Evolutionary conservation across 257 asterid species (phyloP).

Genomic region (Solanum lycopersicoides): DNA sequence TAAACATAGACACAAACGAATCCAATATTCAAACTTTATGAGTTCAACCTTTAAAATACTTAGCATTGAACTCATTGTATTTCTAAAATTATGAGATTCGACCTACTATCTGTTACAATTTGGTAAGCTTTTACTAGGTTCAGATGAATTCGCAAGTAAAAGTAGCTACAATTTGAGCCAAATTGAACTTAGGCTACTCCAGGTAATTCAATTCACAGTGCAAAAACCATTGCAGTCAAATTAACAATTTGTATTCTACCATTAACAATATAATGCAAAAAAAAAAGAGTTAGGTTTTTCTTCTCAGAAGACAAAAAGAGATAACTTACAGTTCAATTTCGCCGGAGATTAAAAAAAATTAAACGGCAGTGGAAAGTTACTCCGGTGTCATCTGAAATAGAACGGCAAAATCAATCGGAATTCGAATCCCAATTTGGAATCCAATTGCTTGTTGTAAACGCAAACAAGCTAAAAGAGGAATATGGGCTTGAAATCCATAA

Average conservation of each 20-base stretch:
- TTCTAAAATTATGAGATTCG: background rate
- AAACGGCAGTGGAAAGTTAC: background rate
- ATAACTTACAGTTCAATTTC: background rate
- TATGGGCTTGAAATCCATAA: background rate
- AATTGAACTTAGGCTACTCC: background rate
- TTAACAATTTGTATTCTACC: background rate
- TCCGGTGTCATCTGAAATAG: background rate
- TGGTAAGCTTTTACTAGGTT: background rate
- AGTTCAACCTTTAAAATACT: background rate
- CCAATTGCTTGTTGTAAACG: background rate
- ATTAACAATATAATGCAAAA: background rate
- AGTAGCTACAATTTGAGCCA: background rate
- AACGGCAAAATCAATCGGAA: background rate
- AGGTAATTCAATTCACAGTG: background rate
- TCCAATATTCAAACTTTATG: background rate
- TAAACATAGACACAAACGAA: background rate
- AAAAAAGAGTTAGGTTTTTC: background rate
- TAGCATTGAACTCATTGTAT: background rate
- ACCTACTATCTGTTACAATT: background rate
- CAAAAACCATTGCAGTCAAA: background rate
- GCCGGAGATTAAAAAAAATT: background rate
- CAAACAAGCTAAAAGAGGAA: background rate
- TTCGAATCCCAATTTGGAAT: background rate
- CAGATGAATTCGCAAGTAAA: background rate
- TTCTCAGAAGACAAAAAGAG: background rate